A percentile compares a stretch with the other conserved stretches of the same genome.
Evolutionary conservation across 169 alveolate species (phyloP).

Genomic region (Cryptosporidium bovis): DNA sequence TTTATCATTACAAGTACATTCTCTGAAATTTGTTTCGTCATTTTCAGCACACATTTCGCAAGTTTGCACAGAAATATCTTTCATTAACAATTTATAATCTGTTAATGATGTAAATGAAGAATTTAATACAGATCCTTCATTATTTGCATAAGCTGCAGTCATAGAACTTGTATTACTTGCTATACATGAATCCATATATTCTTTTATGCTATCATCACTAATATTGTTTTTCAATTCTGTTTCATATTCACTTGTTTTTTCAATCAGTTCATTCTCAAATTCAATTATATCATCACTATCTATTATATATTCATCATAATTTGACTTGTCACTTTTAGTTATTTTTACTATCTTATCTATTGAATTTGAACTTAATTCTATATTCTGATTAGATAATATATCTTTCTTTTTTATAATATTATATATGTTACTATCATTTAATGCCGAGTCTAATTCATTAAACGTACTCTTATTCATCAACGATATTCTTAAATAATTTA

Average conservation of each 20-base stretch:
- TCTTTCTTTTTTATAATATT: constrained; percentile 4
- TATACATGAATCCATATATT: neutral
- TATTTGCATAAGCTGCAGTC: neutral
- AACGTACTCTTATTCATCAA: constrained; percentile 2
- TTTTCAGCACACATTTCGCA: neutral
- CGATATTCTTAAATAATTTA: constrained; percentile 12
- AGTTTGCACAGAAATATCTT: neutral
- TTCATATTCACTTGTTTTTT: constrained; percentile 2
- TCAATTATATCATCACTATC: neutral
- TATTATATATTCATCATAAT: neutral
- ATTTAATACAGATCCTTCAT: neutral
- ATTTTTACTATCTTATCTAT: constrained; percentile 29
- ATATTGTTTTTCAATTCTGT: neutral
- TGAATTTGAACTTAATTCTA: constrained; percentile 36
- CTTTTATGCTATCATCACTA: neutral
- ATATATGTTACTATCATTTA: constrained; percentile 7
- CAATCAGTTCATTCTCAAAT: neutral
- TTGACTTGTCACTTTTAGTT: neutral
- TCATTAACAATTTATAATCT: neutral
- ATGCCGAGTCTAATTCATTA: constrained; percentile 22
- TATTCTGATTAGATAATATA: neutral
- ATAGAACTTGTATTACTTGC: neutral
- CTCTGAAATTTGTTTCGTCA: neutral
- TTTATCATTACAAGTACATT: neutral
- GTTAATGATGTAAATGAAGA: neutral